Evolutionary conservation across 495 filamentous ascomycete genomes (phyloP), one percentile per base, ranked within the genome.

Genomic region (Aspergillus funiculosus): DNA sequence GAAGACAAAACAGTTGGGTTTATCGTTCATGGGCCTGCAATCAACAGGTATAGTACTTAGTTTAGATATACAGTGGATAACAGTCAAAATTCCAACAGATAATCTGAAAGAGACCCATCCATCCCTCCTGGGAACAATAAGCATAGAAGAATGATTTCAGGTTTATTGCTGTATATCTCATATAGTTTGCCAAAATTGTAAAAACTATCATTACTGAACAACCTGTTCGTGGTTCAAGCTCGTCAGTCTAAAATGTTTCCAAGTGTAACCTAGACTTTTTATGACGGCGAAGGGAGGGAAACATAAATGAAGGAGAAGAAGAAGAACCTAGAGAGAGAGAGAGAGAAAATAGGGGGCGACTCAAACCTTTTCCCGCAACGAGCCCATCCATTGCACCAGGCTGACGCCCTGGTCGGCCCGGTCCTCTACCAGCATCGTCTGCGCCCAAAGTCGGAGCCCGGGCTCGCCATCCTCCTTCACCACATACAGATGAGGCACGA

Each of bases 381-480:
- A 78, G 25, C 87, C 87, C 79, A 98, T 85, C 83, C 88, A 98
- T 69, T 96, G 91, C 61, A 79, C 79, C 57, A 92, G 78, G 57
- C 94, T 95, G 62, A 90, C 80, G 15, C 89, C 82, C 69, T 94
- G 88, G 59, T 98, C 92, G 30, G 94, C 87, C 46, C 91, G 77
- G 66, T 98, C 92, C 68, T 98, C 92, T 39, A 98, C 83, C 62
- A 97, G 69, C 72, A 96, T 76, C 32, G 94, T 95, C 75, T 92
- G 88, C 19, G 92, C 92, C 92, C 92, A 98, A 49, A 98, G 69
- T 61, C 90, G 89, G 65, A 98, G 72, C 39, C 87, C 88, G 17
- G 92, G 92, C 70, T 98, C 92, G 22, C 92, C 92, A 56, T 97
- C 92, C 62, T 95, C 89, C 51, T 89, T 81, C 39, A 98, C 85